Evolutionary conservation across 371 early-diverging fungal species (phyloP).

Genomic region (Furculomyces boomerangus): DNA sequence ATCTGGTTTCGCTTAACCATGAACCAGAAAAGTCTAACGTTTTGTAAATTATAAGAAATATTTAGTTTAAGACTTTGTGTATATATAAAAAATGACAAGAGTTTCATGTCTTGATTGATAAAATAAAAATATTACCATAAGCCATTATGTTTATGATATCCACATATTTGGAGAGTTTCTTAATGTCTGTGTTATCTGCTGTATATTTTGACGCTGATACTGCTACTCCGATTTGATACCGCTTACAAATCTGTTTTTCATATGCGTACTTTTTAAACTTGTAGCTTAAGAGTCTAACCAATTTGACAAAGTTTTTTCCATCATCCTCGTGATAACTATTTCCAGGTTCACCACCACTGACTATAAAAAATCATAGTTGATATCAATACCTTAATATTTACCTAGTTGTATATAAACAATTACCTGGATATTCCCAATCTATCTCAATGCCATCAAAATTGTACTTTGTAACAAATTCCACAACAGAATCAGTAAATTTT

Average conservation of each 20-base stretch:
- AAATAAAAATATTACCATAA: neutral
- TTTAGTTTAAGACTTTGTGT: neutral
- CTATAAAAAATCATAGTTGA: no score
- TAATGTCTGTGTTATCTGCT: neutral
- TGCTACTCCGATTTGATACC: neutral
- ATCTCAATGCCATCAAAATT: constrained; percentile 28
- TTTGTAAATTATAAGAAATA: neutral
- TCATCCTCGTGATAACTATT: neutral
- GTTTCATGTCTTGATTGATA: neutral
- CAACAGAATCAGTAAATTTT: constrained; percentile 25
- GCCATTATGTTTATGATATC: neutral
- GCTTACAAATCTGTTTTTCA: neutral
- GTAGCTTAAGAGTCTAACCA: neutral
- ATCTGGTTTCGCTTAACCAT: neutral
- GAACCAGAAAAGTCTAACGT: neutral
- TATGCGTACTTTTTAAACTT: constrained; percentile 16
- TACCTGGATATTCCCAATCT: constrained; percentile 72
- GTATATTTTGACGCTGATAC: neutral
- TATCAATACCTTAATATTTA: no score
- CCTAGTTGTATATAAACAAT: no score
- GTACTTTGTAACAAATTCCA: constrained; percentile 26
- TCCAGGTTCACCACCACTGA: neutral
- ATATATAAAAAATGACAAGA: neutral
- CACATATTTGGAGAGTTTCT: neutral
- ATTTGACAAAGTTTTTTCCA: neutral